These are phyloP conservation scores for Bruguiera gymnorhiza DNA, from an alignment of 345 rosid genomes.

Conservation along the genomic window DNA sequence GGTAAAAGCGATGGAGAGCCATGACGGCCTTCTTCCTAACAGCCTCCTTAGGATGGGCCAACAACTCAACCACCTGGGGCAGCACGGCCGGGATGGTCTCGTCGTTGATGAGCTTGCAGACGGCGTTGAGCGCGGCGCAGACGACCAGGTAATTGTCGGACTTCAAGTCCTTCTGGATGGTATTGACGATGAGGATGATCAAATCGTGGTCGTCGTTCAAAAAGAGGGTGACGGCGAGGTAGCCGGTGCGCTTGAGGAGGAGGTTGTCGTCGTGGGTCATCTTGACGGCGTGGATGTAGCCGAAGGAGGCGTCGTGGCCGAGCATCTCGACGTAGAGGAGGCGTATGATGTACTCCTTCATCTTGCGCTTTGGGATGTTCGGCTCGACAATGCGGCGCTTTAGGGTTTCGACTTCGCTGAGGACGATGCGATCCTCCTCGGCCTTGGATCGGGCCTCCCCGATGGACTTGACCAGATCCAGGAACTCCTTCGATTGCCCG, in stretches of 20 bases:
- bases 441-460: slow-evolving; percentile 99
- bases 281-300: slow-evolving; percentile 97
- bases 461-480: slow-evolving; percentile 93
- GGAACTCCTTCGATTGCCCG: slow-evolving; percentile 91
- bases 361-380: slow-evolving; percentile 82
- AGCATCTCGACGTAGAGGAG: slow-evolving; percentile 94
- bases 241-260: slow-evolving; percentile 85
- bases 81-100: slow-evolving; percentile 97
- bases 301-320: slow-evolving; percentile 97
- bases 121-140: slow-evolving; percentile 85
- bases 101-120: slow-evolving; percentile 87
- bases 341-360: slow-evolving; percentile 90
- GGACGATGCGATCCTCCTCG: slow-evolving; percentile 92
- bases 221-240: slow-evolving; percentile 88
- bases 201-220: slow-evolving; percentile 93
- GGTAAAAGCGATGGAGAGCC: slow-evolving; percentile 91
- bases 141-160: slow-evolving; percentile 86
- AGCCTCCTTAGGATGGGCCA: slow-evolving; percentile 82
- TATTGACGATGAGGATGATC: slow-evolving; percentile 86
- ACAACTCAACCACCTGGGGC: slow-evolving; percentile 83
- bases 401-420: slow-evolving; percentile 86
- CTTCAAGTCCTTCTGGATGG: slow-evolving; percentile 95
- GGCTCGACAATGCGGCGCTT: slow-evolving; percentile 86
- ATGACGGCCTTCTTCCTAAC: slow-evolving; percentile 97
- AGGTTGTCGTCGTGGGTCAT: slow-evolving; percentile 93